phyloP scores from a whole-genome alignment of 2,329 filamentous ascomycete species.

The Huntiella omanensis region DNA sequence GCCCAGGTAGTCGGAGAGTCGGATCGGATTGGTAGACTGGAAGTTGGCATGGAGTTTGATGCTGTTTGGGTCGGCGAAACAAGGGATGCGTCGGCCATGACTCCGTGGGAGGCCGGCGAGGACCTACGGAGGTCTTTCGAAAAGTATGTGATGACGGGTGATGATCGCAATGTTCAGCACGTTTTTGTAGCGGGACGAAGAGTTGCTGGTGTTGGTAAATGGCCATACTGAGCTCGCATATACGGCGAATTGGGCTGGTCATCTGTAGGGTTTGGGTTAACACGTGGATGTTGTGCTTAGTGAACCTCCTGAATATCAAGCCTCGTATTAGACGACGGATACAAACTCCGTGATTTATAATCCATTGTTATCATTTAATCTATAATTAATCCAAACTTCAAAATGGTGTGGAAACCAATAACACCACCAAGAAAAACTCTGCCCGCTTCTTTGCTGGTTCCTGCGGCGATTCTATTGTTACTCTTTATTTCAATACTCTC shows the following conservation, averaged over 20 bases:
- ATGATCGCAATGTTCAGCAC: slow-evolving; percentile 38
- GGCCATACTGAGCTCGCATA: background rate
- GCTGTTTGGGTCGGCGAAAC: slow-evolving; percentile 30
- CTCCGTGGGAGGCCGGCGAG: slow-evolving; percentile 33
- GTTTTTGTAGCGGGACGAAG: slow-evolving; percentile 33
- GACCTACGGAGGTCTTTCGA: slow-evolving; percentile 30
- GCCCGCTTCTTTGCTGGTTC: slow-evolving; percentile 5
- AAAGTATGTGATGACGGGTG: slow-evolving; percentile 47
- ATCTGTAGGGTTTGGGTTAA: background rate
- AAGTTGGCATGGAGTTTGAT: slow-evolving; percentile 42
- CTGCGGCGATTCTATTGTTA: slow-evolving; percentile 4
- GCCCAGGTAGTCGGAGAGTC: slow-evolving; percentile 37
- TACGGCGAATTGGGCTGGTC: too few species aligned
- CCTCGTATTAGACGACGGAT: background rate
- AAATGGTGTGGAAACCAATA: slow-evolving; percentile 9
- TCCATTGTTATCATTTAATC: background rate
- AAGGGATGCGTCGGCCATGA: slow-evolving; percentile 24
- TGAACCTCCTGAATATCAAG: background rate
- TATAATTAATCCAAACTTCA: background rate
- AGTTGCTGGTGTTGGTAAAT: slow-evolving; percentile 10
- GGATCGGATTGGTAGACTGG: slow-evolving; percentile 35
- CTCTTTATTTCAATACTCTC: slow-evolving; percentile 6
- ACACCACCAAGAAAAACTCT: slow-evolving; percentile 3
- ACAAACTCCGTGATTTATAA: background rate
- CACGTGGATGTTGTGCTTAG: background rate